A percentile compares a stretch with the other conserved stretches of the same genome.
These are phyloP conservation scores for Coleophoma cylindrospora DNA, from an alignment of 2,329 filamentous ascomycete species.

Conservation along the genomic window DNA sequence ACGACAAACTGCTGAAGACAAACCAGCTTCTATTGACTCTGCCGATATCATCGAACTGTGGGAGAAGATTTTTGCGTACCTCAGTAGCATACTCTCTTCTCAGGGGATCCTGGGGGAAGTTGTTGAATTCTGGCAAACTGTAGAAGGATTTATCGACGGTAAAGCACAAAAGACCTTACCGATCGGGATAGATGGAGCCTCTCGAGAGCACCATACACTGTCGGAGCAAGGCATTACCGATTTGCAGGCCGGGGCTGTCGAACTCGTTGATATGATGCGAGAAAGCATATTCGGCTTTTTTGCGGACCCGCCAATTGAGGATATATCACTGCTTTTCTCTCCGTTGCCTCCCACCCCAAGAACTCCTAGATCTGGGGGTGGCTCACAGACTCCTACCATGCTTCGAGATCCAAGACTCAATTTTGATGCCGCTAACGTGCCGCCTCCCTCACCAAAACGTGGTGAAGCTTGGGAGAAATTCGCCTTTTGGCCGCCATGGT, in stretches of 20 bases:
- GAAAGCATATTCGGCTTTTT: conserved; percentile 81
- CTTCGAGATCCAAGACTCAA: conserved; percentile 70
- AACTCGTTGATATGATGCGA: conserved; percentile 79
- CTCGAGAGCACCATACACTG: conserved; percentile 74
- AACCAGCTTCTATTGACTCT: conserved; percentile 65
- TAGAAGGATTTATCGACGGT: conserved; percentile 84
- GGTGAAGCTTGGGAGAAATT: conserved; percentile 90
- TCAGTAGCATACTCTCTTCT: conserved; percentile 69
- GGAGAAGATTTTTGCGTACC: conserved; percentile 77
- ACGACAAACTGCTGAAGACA: conserved; percentile 59
- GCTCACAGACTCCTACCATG: conserved; percentile 44
- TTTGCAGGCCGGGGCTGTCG: conserved; percentile 71
- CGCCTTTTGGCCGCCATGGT: conserved; percentile 92
- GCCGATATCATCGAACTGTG: conserved; percentile 82
- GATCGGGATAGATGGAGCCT: conserved; percentile 75
- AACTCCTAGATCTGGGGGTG: conserved; percentile 53
- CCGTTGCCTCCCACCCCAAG: conserved; percentile 67
- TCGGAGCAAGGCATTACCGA: conserved; percentile 65
- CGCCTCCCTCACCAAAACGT: conserved; percentile 68
- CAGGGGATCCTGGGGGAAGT: conserved; percentile 85
- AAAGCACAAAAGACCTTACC: conserved; percentile 77
- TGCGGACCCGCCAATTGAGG: conserved; percentile 80
- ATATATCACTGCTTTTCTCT: conserved; percentile 82
- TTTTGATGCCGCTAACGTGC: conserved; percentile 72
- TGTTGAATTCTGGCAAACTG: conserved; percentile 88